phyloP scores from a whole-genome alignment of 164 flowering plant species.

The Annona cherimola region DNA sequence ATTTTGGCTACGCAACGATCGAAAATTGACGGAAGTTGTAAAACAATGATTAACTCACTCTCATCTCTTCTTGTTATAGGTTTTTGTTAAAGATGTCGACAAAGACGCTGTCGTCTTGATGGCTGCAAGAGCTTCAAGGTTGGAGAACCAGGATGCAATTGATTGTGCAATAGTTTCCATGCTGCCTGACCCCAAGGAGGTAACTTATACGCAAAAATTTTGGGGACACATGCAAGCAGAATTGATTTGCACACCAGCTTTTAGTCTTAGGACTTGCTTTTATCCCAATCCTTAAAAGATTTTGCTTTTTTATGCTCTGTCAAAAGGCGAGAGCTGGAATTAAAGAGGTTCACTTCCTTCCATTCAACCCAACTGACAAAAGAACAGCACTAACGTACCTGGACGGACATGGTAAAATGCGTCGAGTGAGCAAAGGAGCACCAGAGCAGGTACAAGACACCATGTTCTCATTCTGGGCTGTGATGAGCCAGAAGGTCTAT shows the following conservation, averaged over 20 bases:
- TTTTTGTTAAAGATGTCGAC: slow-evolving; percentile 48
- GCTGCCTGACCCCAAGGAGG: slow-evolving; percentile 64
- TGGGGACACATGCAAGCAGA: not conserved
- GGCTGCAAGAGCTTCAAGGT: slow-evolving; percentile 69
- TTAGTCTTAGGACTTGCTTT: not conserved
- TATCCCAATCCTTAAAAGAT: not conserved
- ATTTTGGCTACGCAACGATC: not conserved
- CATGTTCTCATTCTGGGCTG: not conserved
- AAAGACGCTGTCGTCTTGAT: slow-evolving; percentile 51
- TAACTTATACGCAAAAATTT: slow-evolving; percentile 9
- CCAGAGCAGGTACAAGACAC: slow-evolving; percentile 45
- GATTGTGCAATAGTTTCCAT: slow-evolving; percentile 60
- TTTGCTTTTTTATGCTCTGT: not conserved
- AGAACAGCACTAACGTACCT: slow-evolving; percentile 60
- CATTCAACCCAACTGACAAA: slow-evolving; percentile 65
- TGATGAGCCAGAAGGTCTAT: not conserved
- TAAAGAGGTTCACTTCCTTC: slow-evolving; percentile 62
- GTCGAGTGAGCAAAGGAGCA: slow-evolving; percentile 60
- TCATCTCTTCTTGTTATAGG: slow-evolving; percentile 22
- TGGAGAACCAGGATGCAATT: slow-evolving; percentile 70
- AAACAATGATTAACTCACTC: not conserved
- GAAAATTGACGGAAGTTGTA: not conserved
- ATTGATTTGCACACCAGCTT: not conserved
- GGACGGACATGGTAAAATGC: slow-evolving; percentile 45
- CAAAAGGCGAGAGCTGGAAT: slow-evolving; percentile 57